Percentiles rank a stretch among this genome's conserved stretches.
These are phyloP conservation scores for Mrakia gelida DNA, from an alignment of 768 basidiomycete genomes.

Conservation along the genomic window DNA sequence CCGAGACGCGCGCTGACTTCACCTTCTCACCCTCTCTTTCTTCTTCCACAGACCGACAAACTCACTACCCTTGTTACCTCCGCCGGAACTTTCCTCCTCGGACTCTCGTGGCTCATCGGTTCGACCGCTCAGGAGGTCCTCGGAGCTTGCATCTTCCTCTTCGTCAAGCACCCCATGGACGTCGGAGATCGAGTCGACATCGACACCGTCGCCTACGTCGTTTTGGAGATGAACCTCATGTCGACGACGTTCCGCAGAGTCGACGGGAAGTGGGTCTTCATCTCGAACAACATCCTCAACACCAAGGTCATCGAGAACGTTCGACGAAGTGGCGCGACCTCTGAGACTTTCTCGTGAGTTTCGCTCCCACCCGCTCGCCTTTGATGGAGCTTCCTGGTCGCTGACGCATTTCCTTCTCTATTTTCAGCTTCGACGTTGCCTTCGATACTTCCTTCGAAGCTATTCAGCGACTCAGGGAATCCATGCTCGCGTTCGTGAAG, in stretches of 20 bases:
- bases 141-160: constrained; percentile 83
- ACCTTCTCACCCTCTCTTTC: constrained; percentile 18
- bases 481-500: constrained; percentile 75
- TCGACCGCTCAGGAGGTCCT: constrained; percentile 71
- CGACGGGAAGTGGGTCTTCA: constrained; percentile 46
- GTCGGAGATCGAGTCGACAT: constrained; percentile 53
- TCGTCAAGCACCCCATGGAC: constrained; percentile 54
- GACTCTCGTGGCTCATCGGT: constrained; percentile 81
- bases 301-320: constrained; percentile 44
- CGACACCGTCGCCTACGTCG: constrained; percentile 60
- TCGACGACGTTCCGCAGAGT: constrained; percentile 49
- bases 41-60: constrained; percentile 58
- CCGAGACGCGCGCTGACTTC: constrained; percentile 30
- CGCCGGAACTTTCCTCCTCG: constrained; percentile 61
- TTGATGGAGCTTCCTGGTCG: neutral
- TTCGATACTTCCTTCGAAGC: constrained; percentile 76
- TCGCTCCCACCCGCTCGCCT: neutral
- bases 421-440: constrained; percentile 60
- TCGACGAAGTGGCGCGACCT: constrained; percentile 57
- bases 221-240: constrained; percentile 81
- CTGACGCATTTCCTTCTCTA: neutral
- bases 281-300: constrained; percentile 45
- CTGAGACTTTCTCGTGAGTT: constrained; percentile 60
- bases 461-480: constrained; percentile 66
- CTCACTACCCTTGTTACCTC: constrained; percentile 69